phyloP scores from a whole-genome alignment of 2,329 filamentous ascomycete genomes.

The Canariomyces notabilis region DNA sequence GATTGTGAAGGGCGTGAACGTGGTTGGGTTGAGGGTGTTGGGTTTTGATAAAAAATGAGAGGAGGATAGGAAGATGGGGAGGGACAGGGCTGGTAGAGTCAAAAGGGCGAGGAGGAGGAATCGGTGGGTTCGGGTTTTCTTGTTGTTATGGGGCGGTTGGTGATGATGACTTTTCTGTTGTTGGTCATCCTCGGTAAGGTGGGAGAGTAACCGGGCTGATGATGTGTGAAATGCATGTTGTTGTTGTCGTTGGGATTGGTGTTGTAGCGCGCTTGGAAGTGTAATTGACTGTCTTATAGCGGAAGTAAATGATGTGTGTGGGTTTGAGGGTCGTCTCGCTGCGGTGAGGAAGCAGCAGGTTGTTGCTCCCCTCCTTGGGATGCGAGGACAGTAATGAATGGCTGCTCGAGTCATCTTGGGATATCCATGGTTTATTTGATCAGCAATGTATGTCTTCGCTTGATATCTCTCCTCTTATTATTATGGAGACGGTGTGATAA shows the following conservation, averaged over 20 bases:
- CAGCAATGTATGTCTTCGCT: background rate
- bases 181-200: background rate
- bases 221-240: conserved; percentile 3
- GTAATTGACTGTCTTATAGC: too few relatives aligned
- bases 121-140: background rate
- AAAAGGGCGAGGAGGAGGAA: background rate
- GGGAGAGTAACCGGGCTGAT: background rate
- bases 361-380: background rate
- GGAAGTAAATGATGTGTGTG: background rate
- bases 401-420: conserved; percentile 5
- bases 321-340: background rate
- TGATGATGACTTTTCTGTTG: background rate
- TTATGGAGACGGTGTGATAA: background rate
- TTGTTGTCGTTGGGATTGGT: background rate
- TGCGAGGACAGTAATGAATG: background rate
- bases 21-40: conserved; percentile 47
- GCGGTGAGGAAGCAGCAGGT: background rate
- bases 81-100: background rate
- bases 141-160: too few relatives aligned
- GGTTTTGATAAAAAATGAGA: background rate
- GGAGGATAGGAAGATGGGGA: background rate
- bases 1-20: conserved; percentile 64
- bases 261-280: background rate
- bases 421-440: background rate
- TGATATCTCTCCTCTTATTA: background rate